Conservation (phyloP, 2,329 filamentous ascomycete species). For the Pyrenochaeta sp. region DNA sequence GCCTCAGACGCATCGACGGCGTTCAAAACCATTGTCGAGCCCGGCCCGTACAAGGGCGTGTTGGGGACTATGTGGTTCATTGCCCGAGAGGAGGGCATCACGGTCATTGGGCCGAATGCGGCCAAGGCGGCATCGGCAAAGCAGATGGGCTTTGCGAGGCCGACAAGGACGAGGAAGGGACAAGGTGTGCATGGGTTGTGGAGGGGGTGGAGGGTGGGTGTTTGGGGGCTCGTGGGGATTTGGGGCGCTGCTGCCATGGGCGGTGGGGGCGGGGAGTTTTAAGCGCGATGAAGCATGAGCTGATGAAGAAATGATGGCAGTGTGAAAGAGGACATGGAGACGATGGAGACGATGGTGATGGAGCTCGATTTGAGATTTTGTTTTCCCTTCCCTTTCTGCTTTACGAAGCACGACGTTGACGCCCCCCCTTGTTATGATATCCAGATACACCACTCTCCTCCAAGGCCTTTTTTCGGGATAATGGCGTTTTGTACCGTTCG, state of each 20-base stretch:
- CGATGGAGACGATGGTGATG: too few species aligned
- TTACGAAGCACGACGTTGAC: too few species aligned
- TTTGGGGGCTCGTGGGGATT: conserved; percentile 77
- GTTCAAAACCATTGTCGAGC: conserved; percentile 76
- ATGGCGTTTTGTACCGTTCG: too few species aligned
- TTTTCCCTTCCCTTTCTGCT: too few species aligned
- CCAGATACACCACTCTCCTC: too few species aligned
- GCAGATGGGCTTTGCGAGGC: conserved; percentile 39
- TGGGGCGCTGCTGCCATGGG: conserved; percentile 72
- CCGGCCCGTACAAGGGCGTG: conserved; percentile 83
- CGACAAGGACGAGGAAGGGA: conserved; percentile 61
- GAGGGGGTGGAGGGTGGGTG: conserved; percentile 78
- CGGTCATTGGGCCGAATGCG: conserved; percentile 38
- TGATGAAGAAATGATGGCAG: too few species aligned
- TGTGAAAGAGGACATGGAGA: too few species aligned
- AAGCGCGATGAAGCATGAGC: background rate
- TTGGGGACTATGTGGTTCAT: conserved; percentile 92
- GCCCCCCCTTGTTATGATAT: too few species aligned
- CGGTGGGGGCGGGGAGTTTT: conserved; percentile 49
- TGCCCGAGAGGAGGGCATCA: conserved; percentile 77
- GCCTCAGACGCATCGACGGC: conserved; percentile 32
- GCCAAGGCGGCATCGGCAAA: conserved; percentile 34
- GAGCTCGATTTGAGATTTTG: too few species aligned
- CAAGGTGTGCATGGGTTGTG: conserved; percentile 74
- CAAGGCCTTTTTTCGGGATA: too few species aligned